phyloP scores from a whole-genome alignment of 495 filamentous ascomycete species.

The Annulohypoxylon maeteangense region DNA sequence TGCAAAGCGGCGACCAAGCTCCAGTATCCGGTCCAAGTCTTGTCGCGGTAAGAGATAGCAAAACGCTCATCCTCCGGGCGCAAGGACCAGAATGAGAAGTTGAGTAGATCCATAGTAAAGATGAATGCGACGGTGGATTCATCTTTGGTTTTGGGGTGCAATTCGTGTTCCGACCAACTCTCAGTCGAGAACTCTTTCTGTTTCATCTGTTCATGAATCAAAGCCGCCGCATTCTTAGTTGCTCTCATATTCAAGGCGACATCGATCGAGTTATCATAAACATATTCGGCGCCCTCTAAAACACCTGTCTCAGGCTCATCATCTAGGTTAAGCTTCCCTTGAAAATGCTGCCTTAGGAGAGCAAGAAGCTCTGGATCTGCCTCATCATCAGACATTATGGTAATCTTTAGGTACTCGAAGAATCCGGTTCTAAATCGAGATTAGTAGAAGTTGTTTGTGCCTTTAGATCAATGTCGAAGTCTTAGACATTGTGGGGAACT shows the following conservation, averaged over 20 bases:
- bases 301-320: slow-evolving; percentile 80
- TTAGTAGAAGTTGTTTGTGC: slow-evolving; percentile 16
- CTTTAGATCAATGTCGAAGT: slow-evolving; percentile 5
- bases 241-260: slow-evolving; percentile 82
- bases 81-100: slow-evolving; percentile 96
- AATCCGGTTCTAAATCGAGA: slow-evolving; percentile 1
- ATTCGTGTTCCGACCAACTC: slow-evolving; percentile 86
- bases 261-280: slow-evolving; percentile 94
- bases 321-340: slow-evolving; percentile 59
- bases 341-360: slow-evolving; percentile 83
- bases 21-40: slow-evolving; percentile 93
- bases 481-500: slow-evolving; percentile 4
- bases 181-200: slow-evolving; percentile 83
- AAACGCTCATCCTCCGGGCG: slow-evolving; percentile 71
- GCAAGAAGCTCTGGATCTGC: slow-evolving; percentile 87
- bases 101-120: slow-evolving; percentile 95
- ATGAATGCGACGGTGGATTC: slow-evolving; percentile 87
- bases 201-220: slow-evolving; percentile 83
- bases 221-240: slow-evolving; percentile 81
- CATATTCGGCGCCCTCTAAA: slow-evolving; percentile 80
- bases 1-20: slow-evolving; percentile 88
- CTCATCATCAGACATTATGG: slow-evolving; percentile 87
- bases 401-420: slow-evolving; percentile 4
- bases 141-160: slow-evolving; percentile 87
- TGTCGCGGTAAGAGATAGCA: slow-evolving; percentile 80